Base-by-base conservation (phyloP, 2,329 filamentous ascomycete genomes). In the Alternaria ethzedia region DNA sequence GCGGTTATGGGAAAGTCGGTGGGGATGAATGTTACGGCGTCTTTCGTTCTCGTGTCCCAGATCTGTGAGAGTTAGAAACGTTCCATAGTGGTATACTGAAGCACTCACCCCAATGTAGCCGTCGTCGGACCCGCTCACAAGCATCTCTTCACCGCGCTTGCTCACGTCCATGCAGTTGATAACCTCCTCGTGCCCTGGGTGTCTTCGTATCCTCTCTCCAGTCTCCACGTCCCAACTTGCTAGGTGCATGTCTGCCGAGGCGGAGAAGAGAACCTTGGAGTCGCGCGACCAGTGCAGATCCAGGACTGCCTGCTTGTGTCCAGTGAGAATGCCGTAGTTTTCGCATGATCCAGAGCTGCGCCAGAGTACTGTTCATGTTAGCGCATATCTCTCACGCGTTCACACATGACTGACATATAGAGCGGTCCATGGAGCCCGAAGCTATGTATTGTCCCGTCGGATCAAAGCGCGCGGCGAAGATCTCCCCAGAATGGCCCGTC, bases 271-370 rank as follows among this genome's bases (percentile, higher is more conserved):
- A 45, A 95, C 91, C 74, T 91, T 89, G 20, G 94, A 96, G 82
- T 99, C 96, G 78, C 96, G 91, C 26, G 96, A 97, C 96, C 96
- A 99, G 77, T 97, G 94, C 49, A 99, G 83, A 80, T 98, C 96
- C 25, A 98, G 85, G 52, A 99, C 85, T 2, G 96, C 96, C 70
- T 93, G 93, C 78, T 93, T 94, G 83, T 99, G 96, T 32, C 96
- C 96, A 9, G 86, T 93, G 56, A 99, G 85, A 26, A 92, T 83
- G 64, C 95, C 94, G 75, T 97, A 97, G 82, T 99, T 99, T 76
- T 97, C 92, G 83, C 95, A 97, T 72, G 93, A 88, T 74, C 94
- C 95, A 65, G 95, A 94, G 2, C 94, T 96, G 74, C 91, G 89
- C 96, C 96, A 99, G 28, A 99, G 87, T 82, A 98, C 93, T 96